Evolutionary conservation across 306 rosid genomes (phyloP).

Genomic region (Gleditsia sinensis): DNA sequence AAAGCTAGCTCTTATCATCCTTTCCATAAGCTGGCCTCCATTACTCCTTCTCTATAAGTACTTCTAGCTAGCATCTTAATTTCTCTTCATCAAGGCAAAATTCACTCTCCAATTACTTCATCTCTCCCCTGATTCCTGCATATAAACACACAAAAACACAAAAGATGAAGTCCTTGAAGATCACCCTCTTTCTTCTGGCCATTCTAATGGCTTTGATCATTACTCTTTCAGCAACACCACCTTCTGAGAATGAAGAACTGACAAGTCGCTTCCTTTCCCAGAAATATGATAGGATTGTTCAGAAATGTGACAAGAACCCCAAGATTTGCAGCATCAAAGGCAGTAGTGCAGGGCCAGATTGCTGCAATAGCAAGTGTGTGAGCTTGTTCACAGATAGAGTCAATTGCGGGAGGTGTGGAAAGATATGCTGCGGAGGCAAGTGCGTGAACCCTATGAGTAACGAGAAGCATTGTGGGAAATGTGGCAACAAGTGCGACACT

Average conservation of each 20-base stretch:
- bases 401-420: slow-evolving; percentile 72
- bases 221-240: slow-evolving; percentile 23
- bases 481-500: slow-evolving; percentile 57
- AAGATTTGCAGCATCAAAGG: slow-evolving; percentile 36
- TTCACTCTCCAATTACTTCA: too few relatives aligned
- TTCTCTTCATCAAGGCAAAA: too few relatives aligned
- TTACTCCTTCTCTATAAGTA: too few relatives aligned
- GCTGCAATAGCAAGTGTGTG: slow-evolving; percentile 63
- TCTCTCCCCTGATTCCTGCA: too few relatives aligned
- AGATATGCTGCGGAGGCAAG: slow-evolving; percentile 63
- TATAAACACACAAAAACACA: too few relatives aligned
- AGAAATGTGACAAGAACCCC: slow-evolving; percentile 45
- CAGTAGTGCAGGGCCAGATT: slow-evolving; percentile 42
- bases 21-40: too few relatives aligned
- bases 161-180: too few relatives aligned
- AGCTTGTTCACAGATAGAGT: slow-evolving; percentile 36
- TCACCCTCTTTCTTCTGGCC: slow-evolving; percentile 33
- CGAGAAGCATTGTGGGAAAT: slow-evolving; percentile 61
- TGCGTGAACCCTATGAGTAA: slow-evolving; percentile 62
- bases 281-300: background rate
- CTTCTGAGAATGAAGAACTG: background rate
- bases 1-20: too few relatives aligned
- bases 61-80: too few relatives aligned
- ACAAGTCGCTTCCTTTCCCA: slow-evolving; percentile 36
- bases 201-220: slow-evolving; percentile 33